These are phyloP conservation scores for Pseudonitzschia pungens DNA, from an alignment of 108 stramenopile genomes.

Conservation along the genomic window DNA sequence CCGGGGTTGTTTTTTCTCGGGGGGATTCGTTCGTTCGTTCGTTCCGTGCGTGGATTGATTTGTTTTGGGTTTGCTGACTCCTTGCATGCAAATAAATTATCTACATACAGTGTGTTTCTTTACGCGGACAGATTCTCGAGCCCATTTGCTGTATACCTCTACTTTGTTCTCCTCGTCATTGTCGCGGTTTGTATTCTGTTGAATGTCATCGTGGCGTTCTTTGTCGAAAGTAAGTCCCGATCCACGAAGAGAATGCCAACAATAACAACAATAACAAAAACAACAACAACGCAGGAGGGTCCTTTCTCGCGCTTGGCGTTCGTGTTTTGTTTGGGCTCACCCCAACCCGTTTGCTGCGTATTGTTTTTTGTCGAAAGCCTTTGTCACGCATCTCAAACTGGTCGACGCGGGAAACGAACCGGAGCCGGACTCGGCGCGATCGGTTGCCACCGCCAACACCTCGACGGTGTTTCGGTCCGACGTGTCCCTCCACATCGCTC, in stretches of 20 bases:
- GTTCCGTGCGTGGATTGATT: not conserved
- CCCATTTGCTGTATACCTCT: conserved; percentile 43
- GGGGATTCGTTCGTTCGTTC: not conserved
- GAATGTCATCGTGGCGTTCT: conserved; percentile 58
- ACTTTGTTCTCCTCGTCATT: conserved; percentile 46
- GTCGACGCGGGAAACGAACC: conserved; percentile 27
- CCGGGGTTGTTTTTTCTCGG: no score
- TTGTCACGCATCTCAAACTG: conserved; percentile 34
- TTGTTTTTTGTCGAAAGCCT: conserved; percentile 22
- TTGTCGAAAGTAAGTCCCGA: conserved; percentile 43
- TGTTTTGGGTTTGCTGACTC: not conserved
- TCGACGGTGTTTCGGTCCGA: not conserved
- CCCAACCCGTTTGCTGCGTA: not conserved
- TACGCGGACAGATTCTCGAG: conserved; percentile 32
- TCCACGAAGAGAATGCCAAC: not conserved
- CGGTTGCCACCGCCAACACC: not conserved
- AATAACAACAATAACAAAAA: no score
- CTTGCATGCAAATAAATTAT: no score
- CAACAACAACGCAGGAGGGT: no score
- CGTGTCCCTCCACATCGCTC: not conserved
- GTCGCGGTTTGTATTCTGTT: conserved; percentile 44
- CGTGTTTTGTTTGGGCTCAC: not conserved
- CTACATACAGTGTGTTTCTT: conserved; percentile 43
- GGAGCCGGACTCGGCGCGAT: not conserved
- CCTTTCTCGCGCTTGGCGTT: no score